phyloP scores from a whole-genome alignment of 176 grass and related monocot genomes.

The Juncus inflexus region DNA sequence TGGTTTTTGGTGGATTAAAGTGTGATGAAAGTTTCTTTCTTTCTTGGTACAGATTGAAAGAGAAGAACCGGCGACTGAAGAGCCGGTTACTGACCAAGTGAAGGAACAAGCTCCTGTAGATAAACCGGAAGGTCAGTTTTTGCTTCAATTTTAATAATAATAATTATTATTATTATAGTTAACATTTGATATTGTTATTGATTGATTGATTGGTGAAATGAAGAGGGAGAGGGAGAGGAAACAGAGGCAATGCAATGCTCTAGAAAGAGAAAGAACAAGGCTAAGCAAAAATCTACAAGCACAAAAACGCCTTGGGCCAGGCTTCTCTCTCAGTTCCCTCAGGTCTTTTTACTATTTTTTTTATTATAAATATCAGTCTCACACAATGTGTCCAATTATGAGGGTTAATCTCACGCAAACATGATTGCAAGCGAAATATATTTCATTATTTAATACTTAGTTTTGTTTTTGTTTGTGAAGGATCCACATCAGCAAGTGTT shows the following conservation, averaged over 20 bases:
- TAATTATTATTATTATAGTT: not conserved
- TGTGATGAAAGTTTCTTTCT: not conserved
- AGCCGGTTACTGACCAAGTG: constrained; percentile 1
- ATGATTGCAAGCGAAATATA: too few relatives aligned
- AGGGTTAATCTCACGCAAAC: too few relatives aligned
- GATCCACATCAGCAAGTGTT: constrained; percentile 64
- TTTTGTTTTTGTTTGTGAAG: constrained; percentile 31
- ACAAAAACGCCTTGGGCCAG: constrained; percentile 48
- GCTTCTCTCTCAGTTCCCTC: constrained; percentile 58
- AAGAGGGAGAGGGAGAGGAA: constrained; percentile 34
- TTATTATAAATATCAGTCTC: not conserved
- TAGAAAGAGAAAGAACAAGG: constrained; percentile 33
- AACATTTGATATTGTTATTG: not conserved
- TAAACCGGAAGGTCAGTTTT: constrained; percentile 20
- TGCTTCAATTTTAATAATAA: constrained; percentile 1
- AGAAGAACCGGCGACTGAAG: not conserved
- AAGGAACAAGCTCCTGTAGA: constrained; percentile 13
- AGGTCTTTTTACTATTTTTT: constrained; percentile 25
- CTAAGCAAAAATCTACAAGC: constrained; percentile 17
- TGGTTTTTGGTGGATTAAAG: not conserved
- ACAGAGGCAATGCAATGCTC: constrained; percentile 31
- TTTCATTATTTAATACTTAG: too few relatives aligned
- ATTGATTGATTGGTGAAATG: not conserved
- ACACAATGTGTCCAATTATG: too few relatives aligned
- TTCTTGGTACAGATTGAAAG: constrained; percentile 17